Evolutionary conservation across 768 basidiomycete genomes (phyloP), one percentile per base, ranked within the genome.

Genomic region (Macrolepiota dolichaula): DNA sequence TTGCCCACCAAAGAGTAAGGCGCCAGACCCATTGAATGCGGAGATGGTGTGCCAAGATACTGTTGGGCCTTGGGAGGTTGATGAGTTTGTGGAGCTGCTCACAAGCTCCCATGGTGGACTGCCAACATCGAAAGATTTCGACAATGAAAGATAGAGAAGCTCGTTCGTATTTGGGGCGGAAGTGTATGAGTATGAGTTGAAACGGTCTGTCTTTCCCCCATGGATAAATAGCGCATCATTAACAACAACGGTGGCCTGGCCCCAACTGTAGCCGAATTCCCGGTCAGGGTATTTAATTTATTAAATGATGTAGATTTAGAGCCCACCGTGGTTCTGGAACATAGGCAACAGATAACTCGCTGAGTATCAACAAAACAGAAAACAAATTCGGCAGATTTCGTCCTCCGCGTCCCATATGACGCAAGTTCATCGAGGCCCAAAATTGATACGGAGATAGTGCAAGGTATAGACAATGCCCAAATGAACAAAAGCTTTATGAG

Each of bases 31-130:
- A 57, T 84, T 82, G 74, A 84, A 81, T 3, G 87, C 83, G 15
- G 90, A 88, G 46, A 95, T 74, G 1, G 89, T 85, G 69, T 94
- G 90, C 89, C 91, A 95, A 11, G 89, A 84, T 11, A 94, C 76
- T 7, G 83, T 73, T 24, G 91, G 91, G 0, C 84, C 83, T 58
- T 82, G 79, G 0, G 80, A 73, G 4, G 77, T 68, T 5, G 78
- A 71, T 3, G 75, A 71, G 63, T 82, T 81, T 1, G 74, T 67
- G 35, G 81, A 76, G 59, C 76, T 77, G 55, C 77, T 78, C 57
- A 90, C 64, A 55, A 87, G 79, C 38, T 79, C 65, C 89, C 91
- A 94, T 13, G 91, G 89, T 0, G 92, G 86, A 1, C 80, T 81
- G 0, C 79, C 76, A n/a, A 79, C 68, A 47, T 79, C 64, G 68